Base-by-base conservation (phyloP, 768 basidiomycete species). In the Auriscalpium microsporum region DNA sequence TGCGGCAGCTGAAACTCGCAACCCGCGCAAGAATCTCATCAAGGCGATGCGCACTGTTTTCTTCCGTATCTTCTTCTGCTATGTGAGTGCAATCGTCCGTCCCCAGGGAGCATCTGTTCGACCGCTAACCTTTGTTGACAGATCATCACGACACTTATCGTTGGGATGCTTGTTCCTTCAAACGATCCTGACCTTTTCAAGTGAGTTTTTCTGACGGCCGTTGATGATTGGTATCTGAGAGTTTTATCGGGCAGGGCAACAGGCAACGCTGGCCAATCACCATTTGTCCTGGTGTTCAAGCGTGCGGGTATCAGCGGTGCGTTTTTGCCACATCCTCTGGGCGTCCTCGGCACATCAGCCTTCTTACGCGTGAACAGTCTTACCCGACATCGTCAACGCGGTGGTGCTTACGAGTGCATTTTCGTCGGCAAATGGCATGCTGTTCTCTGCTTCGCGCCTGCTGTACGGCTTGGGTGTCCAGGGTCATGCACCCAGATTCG, bases 91-190 rank as follows among this genome's bases (percentile, higher is more conserved):
- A 28, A 28, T 28, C 2, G 3, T 50, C 19, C n/a, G 8, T 8
- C 16, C 19, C 28, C 28, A 21, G 21, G 21, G 21, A 21, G 28
- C 28, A 7, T 28, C 28, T 28, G 4, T 4, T 2, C 28, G 28
- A 4, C 28, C 28, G 28, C 28, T 28, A 2, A 28, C 28, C 7
- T 28, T 28, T 28, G 7, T 28, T 42, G 19, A 37, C 36, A 61
- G 60, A 46, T 61, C 17, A 48, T 61, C 35, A 61, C 60, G 6
- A 46, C 58, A 9, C 53, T 61, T 34, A 35, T 61, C 33, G 42
- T 61, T 44, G 60, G 60, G 23, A 58, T 61, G 60, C 58, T 61
- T 21, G 53, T 61, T 14, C 57, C 60, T 17, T 61, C 58, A n/a
- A 61, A 61, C 33, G 60, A 61, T 40, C 58, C 60, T 10, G 45